Percentiles rank a stretch among this genome's conserved stretches.
phyloP scores from a whole-genome alignment of 305 asterid species.

The Fraxinus velutina region DNA sequence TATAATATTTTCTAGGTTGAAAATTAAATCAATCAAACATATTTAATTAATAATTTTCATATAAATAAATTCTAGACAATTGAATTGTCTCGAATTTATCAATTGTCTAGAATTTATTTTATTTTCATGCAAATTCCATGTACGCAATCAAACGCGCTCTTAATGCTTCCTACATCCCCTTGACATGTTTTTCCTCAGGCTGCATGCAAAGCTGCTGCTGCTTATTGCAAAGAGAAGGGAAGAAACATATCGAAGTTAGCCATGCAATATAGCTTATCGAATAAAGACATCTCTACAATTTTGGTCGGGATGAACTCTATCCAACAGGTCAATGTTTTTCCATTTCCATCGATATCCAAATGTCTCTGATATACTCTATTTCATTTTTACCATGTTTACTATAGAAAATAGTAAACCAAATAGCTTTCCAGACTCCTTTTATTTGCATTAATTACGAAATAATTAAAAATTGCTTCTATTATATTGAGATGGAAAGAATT shows the following conservation, averaged over 20 bases:
- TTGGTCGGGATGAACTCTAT: slow-evolving; percentile 91
- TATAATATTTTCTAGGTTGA: too few relatives aligned
- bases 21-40: too few relatives aligned
- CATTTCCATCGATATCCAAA: slow-evolving; percentile 1
- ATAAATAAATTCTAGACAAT: too few relatives aligned
- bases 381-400: neutral
- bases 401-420: neutral
- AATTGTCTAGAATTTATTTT: too few relatives aligned
- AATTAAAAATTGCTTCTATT: neutral
- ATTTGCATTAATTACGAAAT: neutral
- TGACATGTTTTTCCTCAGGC: slow-evolving; percentile 43
- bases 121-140: neutral
- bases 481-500: neutral
- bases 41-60: too few relatives aligned
- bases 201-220: slow-evolving; percentile 78
- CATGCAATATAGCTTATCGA: slow-evolving; percentile 74
- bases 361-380: neutral
- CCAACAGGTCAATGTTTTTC: slow-evolving; percentile 49
- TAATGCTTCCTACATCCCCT: slow-evolving; percentile 9
- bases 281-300: slow-evolving; percentile 65
- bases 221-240: slow-evolving; percentile 62
- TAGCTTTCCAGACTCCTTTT: neutral
- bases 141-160: neutral
- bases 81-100: too few relatives aligned
- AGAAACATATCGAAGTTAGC: slow-evolving; percentile 71